Base-by-base conservation (phyloP, 352 stramenopile species). In the Phytopythium sindhum region DNA sequence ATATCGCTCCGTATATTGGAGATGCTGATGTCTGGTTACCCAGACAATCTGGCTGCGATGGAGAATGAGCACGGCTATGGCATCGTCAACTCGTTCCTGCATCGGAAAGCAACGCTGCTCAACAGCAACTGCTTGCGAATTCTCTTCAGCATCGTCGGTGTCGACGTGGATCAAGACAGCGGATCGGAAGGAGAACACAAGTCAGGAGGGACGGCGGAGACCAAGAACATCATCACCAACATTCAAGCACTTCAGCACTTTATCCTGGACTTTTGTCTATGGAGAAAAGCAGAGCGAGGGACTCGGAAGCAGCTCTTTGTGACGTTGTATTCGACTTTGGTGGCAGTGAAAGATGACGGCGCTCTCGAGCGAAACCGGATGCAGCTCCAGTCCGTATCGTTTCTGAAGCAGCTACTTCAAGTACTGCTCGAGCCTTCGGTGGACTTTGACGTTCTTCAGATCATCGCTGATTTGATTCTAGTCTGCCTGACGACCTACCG, bases 1-100 rank as follows among this genome's bases (percentile, higher is more conserved):
- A 45, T 77, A 11, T 53, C 69, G n/a, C 66, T 90, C 31, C 64
- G 73, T 17, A 31, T 92, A 12, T 60, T 92, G 2, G 65, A 57
- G 48, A 56, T 70, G 21, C 44, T 73, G 15, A 74, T 86, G 50
- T 64, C 60, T 35, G 69, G 66, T 23, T 73, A 85, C 17, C 39
- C 68, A 7, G 62, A 64, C 21, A 90, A 89, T 55, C 57, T 90
- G 12, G 52, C 67, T 10, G 78, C 78, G 4, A 89, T 92, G 79
- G 81, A 90, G 39, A 56, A 74, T n/a, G 84, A 92, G 57, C 78
- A 86, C 59, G 84, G 84, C 2, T 92, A 92, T 60, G 81, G 82
- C 2, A 73, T 92, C 31, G 67, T 92, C 24, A 90, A 89, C 48
- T 86, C 66, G 51, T 60, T 92, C 11, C 65, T 92, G 12, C 84